Conservation (phyloP, 768 basidiomycete genomes). For the Psilocybe tampanensis region DNA sequence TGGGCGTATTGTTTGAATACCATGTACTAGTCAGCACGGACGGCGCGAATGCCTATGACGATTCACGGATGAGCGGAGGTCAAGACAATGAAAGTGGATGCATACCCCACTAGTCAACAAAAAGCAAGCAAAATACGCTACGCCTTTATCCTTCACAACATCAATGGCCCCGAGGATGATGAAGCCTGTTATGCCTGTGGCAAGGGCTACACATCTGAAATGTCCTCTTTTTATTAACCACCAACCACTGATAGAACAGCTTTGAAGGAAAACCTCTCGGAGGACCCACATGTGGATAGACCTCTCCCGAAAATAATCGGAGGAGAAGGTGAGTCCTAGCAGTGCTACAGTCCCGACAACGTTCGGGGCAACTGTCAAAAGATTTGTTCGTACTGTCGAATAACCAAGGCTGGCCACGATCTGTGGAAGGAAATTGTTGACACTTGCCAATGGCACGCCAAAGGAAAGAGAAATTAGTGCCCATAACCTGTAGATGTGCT, state of each 20-base stretch:
- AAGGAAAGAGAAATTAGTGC: conserved; percentile 46
- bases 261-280: no score
- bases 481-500: conserved; percentile 41
- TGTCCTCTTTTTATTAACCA: no score
- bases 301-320: conserved; percentile 52
- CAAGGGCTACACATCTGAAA: conserved; percentile 44
- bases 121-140: conserved; percentile 60
- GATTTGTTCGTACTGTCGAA: conserved; percentile 52
- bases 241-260: no score
- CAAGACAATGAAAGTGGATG: not conserved
- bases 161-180: conserved; percentile 49
- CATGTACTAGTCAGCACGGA: conserved; percentile 47
- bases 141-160: conserved; percentile 36
- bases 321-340: conserved; percentile 48
- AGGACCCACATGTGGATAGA: conserved; percentile 44
- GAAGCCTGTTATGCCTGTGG: conserved; percentile 41
- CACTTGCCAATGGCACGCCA: conserved; percentile 52
- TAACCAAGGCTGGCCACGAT: conserved; percentile 48
- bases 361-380: conserved; percentile 56
- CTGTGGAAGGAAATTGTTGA: conserved; percentile 56
- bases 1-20: conserved; percentile 51
- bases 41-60: conserved; percentile 44
- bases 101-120: conserved; percentile 50
- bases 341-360: conserved; percentile 49
- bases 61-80: not conserved